Percentiles rank a stretch among this genome's conserved stretches.
phyloP scores from a whole-genome alignment of 306 rosid species.

The Pachyrhizus erosus region DNA sequence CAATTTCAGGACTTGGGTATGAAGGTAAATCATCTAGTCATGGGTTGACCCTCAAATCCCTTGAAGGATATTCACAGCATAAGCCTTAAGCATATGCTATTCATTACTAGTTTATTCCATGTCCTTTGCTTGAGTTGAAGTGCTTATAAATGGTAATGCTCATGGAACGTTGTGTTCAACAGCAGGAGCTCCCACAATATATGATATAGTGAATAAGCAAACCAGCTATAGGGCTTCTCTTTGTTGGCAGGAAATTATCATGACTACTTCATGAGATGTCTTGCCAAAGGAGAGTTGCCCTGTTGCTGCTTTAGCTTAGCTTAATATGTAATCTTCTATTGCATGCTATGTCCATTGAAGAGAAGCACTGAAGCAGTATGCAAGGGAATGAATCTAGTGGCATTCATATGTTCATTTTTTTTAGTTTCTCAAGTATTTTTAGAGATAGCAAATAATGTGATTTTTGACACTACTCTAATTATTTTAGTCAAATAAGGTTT shows the following conservation, averaged over 20 bases:
- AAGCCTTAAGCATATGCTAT: constrained; percentile 57
- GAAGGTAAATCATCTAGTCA: neutral
- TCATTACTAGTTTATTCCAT: constrained; percentile 52
- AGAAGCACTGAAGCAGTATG: neutral
- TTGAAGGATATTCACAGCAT: constrained; percentile 43
- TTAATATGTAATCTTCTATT: neutral
- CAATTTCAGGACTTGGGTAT: neutral
- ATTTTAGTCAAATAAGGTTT: too few relatives aligned
- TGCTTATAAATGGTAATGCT: constrained; percentile 47
- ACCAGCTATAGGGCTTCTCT: constrained; percentile 40
- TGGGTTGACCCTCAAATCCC: neutral
- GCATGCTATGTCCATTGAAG: neutral
- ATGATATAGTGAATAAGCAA: constrained; percentile 26
- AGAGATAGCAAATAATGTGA: neutral
- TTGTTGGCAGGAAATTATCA: constrained; percentile 30
- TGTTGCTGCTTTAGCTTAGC: constrained; percentile 37
- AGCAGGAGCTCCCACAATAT: constrained; percentile 25
- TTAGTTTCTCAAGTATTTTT: neutral
- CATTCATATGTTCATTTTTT: neutral
- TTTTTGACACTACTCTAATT: too few relatives aligned
- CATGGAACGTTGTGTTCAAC: neutral
- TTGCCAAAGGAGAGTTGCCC: constrained; percentile 45
- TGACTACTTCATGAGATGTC: neutral
- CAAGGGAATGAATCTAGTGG: neutral
- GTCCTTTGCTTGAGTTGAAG: constrained; percentile 28